Evolutionary conservation across 1,284 basidiomycete genomes (phyloP), one percentile per base, ranked within the genome.

Genomic region (Ceratobasidium sp.): DNA sequence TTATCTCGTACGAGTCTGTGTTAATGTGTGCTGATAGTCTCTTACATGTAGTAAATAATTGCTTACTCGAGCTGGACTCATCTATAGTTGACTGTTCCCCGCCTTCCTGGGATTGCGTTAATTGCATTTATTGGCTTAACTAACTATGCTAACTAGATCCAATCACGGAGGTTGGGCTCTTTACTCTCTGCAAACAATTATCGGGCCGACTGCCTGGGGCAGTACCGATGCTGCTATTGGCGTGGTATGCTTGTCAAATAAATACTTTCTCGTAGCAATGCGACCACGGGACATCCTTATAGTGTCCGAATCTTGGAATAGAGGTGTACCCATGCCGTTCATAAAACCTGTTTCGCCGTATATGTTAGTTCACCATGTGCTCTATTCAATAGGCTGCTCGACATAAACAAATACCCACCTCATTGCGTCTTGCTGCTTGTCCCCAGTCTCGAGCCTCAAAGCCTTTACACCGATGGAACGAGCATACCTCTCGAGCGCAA

Each of bases 191-290:
- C n/a, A n/a, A n/a, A n/a, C n/a, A n/a, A n/a, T n/a, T n/a, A n/a
- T n/a, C n/a, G n/a, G n/a, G n/a, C n/a, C n/a, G n/a, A n/a, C n/a
- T n/a, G n/a, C n/a, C n/a, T n/a, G n/a, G n/a, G n/a, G n/a, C n/a
- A n/a, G n/a, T n/a, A n/a, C n/a, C n/a, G n/a, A n/a, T n/a, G n/a
- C n/a, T 34, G 34, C 34, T 34, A 34, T 8, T 34, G 34, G 2
- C 3, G 5, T 9, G 13, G 11, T 9, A 13, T 9, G 43, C 19
- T 19, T 46, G 43, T 59, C 19, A 59, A 29, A 19, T 11, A 8
- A 64, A 14, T 41, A n/a, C 31, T n/a, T 72, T 72, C n/a, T 72
- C 56, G 27, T 54, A 72, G 48, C 69, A 72, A n/a, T 39, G 43
- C 14, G 69, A 61, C 58, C 56, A 72, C 13, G 69, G 43, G 11